Percentiles rank a stretch among this genome's conserved stretches.
Conservation (phyloP, 768 basidiomycete species). For the Tubosaeta sp. region DNA sequence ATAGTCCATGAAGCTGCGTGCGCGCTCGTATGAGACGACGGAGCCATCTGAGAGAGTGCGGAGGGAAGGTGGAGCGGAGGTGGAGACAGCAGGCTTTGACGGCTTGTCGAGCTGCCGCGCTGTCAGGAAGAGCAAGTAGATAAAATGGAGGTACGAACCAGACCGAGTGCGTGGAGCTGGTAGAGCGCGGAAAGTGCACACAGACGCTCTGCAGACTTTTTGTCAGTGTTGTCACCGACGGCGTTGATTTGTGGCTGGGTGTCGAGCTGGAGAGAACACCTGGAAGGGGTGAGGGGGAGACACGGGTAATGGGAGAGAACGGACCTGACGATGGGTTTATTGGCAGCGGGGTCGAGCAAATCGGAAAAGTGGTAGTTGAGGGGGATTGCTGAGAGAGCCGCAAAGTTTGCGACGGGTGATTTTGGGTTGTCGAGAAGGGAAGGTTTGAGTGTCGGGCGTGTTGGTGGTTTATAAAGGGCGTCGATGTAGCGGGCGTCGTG, state of each 20-base stretch:
- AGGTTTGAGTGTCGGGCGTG: constrained; percentile 21
- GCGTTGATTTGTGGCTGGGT: constrained; percentile 43
- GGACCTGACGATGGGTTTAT: constrained; percentile 20
- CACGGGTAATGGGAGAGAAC: not conserved
- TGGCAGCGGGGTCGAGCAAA: constrained; percentile 12
- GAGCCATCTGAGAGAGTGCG: constrained; percentile 58
- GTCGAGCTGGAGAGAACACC: constrained; percentile 24
- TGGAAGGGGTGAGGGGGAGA: constrained; percentile 9
- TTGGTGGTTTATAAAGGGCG: constrained; percentile 10
- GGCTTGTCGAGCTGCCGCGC: constrained; percentile 25
- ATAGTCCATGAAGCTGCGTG: constrained; percentile 91
- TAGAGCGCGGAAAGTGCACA: constrained; percentile 71
- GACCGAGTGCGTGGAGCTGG: constrained; percentile 57
- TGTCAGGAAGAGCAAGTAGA: not conserved
- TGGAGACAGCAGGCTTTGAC: constrained; percentile 16
- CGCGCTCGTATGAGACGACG: constrained; percentile 61
- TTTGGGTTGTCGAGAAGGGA: constrained; percentile 45
- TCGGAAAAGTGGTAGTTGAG: constrained; percentile 15
- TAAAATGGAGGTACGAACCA: constrained; percentile 46
- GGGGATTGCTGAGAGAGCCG: constrained; percentile 8
- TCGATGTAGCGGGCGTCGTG: constrained; percentile 35
- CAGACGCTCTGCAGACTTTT: constrained; percentile 67
- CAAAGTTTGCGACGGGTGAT: constrained; percentile 45
- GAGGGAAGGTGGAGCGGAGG: constrained; percentile 10
- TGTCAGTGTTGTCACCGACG: constrained; percentile 54